Conservation (phyloP, 2,329 filamentous ascomycete species). For the Beauveria pseudobassiana region DNA sequence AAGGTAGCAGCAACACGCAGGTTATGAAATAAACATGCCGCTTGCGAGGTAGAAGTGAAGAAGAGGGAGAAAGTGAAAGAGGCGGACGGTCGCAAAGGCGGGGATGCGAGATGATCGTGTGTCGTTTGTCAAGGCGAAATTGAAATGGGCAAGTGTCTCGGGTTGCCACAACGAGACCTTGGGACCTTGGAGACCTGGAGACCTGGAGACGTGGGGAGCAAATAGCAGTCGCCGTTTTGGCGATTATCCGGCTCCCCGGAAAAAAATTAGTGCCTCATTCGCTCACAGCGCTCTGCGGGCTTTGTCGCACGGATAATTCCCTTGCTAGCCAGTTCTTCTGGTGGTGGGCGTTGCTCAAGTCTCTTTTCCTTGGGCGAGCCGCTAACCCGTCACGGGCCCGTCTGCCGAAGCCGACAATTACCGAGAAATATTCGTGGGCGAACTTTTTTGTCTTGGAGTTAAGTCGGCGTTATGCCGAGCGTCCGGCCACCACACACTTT, state of each 20-base stretch:
- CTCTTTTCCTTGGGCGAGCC: neutral
- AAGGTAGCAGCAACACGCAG: neutral
- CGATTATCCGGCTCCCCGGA: slow-evolving; percentile 6
- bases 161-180: neutral
- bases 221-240: slow-evolving; percentile 8
- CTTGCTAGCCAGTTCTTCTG: no score
- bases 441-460: neutral
- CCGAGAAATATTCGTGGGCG: slow-evolving; percentile 4
- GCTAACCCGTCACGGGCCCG: neutral
- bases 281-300: neutral
- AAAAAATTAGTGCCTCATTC: slow-evolving; percentile 13
- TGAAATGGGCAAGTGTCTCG: neutral
- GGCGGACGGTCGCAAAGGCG: neutral
- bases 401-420: slow-evolving; percentile 9
- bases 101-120: neutral
- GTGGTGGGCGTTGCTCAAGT: neutral
- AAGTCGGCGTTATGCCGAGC: slow-evolving; percentile 8
- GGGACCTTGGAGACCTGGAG: neutral
- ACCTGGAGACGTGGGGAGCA: neutral
- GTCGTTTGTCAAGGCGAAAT: neutral
- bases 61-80: neutral
- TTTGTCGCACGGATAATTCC: neutral
- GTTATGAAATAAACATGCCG: slow-evolving; percentile 5
- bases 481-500: neutral
- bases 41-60: neutral